Percentiles rank a stretch among this genome's conserved stretches.
Conservation (phyloP, 495 filamentous ascomycete species). For the Aspergillus affinis region DNA sequence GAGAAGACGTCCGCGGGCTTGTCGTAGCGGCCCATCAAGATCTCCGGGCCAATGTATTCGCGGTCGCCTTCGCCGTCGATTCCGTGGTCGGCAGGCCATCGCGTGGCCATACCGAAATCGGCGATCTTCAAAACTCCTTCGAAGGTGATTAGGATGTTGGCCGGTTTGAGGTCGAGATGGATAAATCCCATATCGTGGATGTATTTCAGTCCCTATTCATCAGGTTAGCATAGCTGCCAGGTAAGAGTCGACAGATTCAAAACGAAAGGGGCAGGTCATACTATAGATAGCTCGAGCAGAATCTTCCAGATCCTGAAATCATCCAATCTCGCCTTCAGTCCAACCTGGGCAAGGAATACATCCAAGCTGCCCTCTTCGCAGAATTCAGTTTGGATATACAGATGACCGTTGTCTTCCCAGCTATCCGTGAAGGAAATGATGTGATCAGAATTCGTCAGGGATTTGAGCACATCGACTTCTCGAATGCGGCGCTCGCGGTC, state of each 20-base stretch:
- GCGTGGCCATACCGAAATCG: slow-evolving; percentile 91
- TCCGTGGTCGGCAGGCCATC: slow-evolving; percentile 69
- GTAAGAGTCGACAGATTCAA: neutral
- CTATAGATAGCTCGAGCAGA: slow-evolving; percentile 74
- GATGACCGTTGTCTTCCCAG: slow-evolving; percentile 78
- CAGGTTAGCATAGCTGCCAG: slow-evolving; percentile 31
- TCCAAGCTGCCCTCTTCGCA: slow-evolving; percentile 91
- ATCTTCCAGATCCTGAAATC: slow-evolving; percentile 99
- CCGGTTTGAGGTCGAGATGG: slow-evolving; percentile 93
- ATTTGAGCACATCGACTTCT: slow-evolving; percentile 74
- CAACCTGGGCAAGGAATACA: slow-evolving; percentile 73
- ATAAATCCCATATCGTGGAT: slow-evolving; percentile 88
- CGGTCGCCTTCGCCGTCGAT: slow-evolving; percentile 93
- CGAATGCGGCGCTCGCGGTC: slow-evolving; percentile 76
- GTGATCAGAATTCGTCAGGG: slow-evolving; percentile 73
- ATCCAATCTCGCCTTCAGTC: slow-evolving; percentile 81
- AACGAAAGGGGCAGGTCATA: slow-evolving; percentile 30
- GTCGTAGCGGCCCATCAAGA: slow-evolving; percentile 78
- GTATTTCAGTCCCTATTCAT: slow-evolving; percentile 71
- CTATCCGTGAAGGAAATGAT: slow-evolving; percentile 74
- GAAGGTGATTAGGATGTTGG: slow-evolving; percentile 87
- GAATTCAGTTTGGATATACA: slow-evolving; percentile 97
- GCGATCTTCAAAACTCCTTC: slow-evolving; percentile 92
- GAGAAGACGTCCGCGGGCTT: slow-evolving; percentile 93
- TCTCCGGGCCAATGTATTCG: slow-evolving; percentile 92